phyloP scores from a whole-genome alignment of 495 filamentous ascomycete species.

The Xylaria palmicola region DNA sequence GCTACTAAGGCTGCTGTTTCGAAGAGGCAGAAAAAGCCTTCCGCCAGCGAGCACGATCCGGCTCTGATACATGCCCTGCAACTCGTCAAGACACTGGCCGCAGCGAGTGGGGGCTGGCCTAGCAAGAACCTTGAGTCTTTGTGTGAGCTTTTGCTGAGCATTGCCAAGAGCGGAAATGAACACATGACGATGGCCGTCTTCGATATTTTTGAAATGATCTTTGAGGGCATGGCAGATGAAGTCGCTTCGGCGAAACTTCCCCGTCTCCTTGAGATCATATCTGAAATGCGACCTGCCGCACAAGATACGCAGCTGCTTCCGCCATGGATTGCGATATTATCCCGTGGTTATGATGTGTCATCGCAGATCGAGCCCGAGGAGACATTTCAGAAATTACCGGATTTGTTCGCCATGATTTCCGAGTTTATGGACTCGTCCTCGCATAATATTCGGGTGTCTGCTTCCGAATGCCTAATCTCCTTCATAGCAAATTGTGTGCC shows the following conservation, averaged over 20 bases:
- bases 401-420: constrained; percentile 73
- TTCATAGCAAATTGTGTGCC: constrained; percentile 88
- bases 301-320: constrained; percentile 91
- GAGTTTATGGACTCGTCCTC: constrained; percentile 80
- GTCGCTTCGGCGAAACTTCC: constrained; percentile 85
- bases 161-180: constrained; percentile 85
- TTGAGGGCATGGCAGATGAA: constrained; percentile 83
- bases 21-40: constrained; percentile 67
- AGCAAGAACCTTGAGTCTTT: constrained; percentile 89
- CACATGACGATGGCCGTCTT: constrained; percentile 94
- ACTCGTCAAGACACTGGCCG: constrained; percentile 81
- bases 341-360: constrained; percentile 90
- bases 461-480: constrained; percentile 91
- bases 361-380: constrained; percentile 81
- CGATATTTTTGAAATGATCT: constrained; percentile 95
- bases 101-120: constrained; percentile 91
- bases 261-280: constrained; percentile 78
- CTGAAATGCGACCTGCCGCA: constrained; percentile 81
- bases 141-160: constrained; percentile 82
- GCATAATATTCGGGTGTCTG: constrained; percentile 87
- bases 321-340: constrained; percentile 93
- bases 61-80: constrained; percentile 87
- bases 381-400: constrained; percentile 84
- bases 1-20: constrained; percentile 57
- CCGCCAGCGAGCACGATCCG: constrained; percentile 66